These are phyloP conservation scores for Eimeria praecox DNA, from an alignment of 169 alveolate genomes.

Conservation along the genomic window DNA sequence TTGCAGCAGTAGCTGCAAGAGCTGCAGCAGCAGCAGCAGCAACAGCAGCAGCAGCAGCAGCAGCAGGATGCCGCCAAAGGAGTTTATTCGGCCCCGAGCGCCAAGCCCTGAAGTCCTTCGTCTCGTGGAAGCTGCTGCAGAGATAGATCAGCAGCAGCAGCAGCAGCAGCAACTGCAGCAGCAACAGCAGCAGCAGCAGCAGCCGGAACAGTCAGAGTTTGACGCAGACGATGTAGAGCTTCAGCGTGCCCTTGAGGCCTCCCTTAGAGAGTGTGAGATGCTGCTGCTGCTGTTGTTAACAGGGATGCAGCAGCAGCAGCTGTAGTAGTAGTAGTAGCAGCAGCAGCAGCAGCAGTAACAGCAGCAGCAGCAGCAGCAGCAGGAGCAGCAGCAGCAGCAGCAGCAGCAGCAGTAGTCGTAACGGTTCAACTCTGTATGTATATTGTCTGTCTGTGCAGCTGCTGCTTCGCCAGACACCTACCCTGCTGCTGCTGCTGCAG, in stretches of 20 bases:
- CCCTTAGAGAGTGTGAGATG: conserved; percentile 11
- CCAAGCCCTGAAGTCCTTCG: not conserved
- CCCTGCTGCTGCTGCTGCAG: not conserved
- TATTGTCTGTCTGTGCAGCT: not conserved
- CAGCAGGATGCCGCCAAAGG: conserved; percentile 43
- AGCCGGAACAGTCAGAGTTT: not conserved
- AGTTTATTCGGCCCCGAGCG: conserved; percentile 24
- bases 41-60: conserved; percentile 45
- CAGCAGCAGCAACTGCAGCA: conserved; percentile 51
- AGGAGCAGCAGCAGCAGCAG: not conserved
- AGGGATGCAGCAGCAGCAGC: not conserved
- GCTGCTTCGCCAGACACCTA: not conserved
- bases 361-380: not conserved
- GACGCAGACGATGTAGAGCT: conserved; percentile 32
- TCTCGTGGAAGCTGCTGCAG: conserved; percentile 18
- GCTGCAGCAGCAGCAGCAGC: conserved; percentile 51
- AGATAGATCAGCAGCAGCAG: conserved; percentile 19
- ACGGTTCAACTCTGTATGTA: not conserved
- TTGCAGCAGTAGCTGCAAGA: not conserved
- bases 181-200: conserved; percentile 22
- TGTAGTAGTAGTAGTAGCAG: not conserved
- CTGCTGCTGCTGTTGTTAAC: not conserved
- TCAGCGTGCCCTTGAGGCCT: conserved; percentile 31
- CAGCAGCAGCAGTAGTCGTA: no score
- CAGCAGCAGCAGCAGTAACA: not conserved